These are phyloP conservation scores for Paradendryphiella salina DNA, from an alignment of 2,329 filamentous ascomycete species.

Conservation along the genomic window DNA sequence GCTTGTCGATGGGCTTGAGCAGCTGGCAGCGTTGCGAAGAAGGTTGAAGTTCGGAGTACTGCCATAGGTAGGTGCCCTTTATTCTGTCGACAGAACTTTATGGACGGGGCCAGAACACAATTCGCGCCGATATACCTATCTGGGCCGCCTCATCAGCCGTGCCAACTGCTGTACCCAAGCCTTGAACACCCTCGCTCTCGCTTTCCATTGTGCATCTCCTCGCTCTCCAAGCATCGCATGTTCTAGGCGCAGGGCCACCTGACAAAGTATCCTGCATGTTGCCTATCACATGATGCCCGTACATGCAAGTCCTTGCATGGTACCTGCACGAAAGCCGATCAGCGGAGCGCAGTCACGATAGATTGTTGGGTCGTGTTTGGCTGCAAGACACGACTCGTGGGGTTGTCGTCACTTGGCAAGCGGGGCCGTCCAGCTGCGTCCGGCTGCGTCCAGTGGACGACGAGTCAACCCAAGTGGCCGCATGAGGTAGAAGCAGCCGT, in stretches of 20 bases:
- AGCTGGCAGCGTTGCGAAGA: no score
- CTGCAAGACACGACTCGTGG: neutral
- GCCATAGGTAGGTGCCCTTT: no score
- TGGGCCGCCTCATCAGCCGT: constrained; percentile 2
- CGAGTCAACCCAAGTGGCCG: no score
- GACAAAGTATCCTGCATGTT: constrained; percentile 9
- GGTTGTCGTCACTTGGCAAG: neutral
- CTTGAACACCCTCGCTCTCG: neutral
- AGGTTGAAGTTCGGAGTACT: no score
- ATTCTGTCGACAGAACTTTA: no score
- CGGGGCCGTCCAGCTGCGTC: neutral
- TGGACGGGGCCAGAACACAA: neutral
- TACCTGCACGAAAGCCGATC: constrained; percentile 8
- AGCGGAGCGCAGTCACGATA: constrained; percentile 9
- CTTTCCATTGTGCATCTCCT: neutral
- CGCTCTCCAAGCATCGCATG: neutral
- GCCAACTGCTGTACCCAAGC: neutral
- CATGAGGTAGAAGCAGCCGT: neutral
- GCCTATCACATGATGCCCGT: constrained; percentile 18
- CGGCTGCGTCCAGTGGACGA: no score
- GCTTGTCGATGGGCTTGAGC: neutral
- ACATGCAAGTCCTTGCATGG: constrained; percentile 6
- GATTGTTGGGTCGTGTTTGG: constrained; percentile 1
- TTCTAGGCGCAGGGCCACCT: constrained; percentile 8
- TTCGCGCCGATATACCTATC: constrained; percentile 6